Conservation (phyloP, 768 basidiomycete species). For the Nevesoporus exiguus region DNA sequence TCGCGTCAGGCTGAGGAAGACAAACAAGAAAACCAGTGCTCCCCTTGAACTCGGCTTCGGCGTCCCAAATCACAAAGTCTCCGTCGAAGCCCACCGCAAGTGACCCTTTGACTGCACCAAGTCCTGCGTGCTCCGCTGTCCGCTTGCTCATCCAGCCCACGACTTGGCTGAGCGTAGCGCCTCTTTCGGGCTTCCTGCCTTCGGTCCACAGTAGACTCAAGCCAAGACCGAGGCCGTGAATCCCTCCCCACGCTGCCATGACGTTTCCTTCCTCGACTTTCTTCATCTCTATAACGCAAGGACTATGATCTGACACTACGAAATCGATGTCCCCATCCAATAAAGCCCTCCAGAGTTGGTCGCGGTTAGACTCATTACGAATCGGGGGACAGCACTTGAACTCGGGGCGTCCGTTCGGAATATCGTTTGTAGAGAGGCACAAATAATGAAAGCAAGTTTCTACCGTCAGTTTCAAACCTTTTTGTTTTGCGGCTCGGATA, state of each 20-base stretch:
- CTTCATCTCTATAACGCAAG: constrained; percentile 83
- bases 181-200: constrained; percentile 47
- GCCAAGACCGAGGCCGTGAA: constrained; percentile 87
- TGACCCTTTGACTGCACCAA: constrained; percentile 67
- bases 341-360: constrained; percentile 78
- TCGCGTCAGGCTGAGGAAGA: constrained; percentile 5
- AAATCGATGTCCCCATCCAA: constrained; percentile 82
- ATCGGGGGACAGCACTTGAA: constrained; percentile 98
- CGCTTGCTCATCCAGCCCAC: constrained; percentile 71
- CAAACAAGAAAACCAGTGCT: constrained; percentile 2
- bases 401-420: constrained; percentile 74
- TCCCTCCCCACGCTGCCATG: constrained; percentile 93
- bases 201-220: constrained; percentile 90
- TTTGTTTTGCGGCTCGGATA: constrained; percentile 63
- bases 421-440: constrained; percentile 64
- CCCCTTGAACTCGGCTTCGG: constrained; percentile 45
- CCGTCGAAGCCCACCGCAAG: constrained; percentile 75
- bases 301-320: constrained; percentile 95
- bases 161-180: constrained; percentile 56
- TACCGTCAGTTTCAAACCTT: constrained; percentile 73
- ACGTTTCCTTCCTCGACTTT: constrained; percentile 71
- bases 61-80: constrained; percentile 85
- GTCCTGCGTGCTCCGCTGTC: constrained; percentile 78
- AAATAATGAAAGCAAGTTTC: constrained; percentile 99
- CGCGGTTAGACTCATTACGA: constrained; percentile 66